phyloP scores from a whole-genome alignment of 2,329 filamentous ascomycete species.

The Saccharata proteae region DNA sequence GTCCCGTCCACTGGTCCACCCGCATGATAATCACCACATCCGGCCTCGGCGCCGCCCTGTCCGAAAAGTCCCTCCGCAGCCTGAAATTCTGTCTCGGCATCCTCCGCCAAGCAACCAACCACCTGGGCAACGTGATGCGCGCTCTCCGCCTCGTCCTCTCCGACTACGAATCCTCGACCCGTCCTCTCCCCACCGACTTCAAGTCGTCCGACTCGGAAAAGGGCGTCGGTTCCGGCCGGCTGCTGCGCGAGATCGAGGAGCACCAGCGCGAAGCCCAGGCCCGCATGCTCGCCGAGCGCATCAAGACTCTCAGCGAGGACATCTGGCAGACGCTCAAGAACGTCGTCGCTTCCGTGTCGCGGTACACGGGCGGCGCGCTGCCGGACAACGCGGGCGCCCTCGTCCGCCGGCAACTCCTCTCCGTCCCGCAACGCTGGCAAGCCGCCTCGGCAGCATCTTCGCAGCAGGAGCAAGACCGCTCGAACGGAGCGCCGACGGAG shows the following conservation, averaged over 20 bases:
- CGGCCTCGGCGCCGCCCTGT: constrained; percentile 82
- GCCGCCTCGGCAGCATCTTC: constrained; percentile 44
- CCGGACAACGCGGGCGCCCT: constrained; percentile 78
- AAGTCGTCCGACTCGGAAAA: constrained; percentile 14
- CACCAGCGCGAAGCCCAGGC: constrained; percentile 5
- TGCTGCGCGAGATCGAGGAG: constrained; percentile 8
- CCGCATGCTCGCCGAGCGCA: constrained; percentile 59
- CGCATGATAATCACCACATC: constrained; percentile 83
- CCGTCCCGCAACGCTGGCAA: constrained; percentile 71
- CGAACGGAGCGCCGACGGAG: constrained; percentile 25
- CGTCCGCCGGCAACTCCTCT: constrained; percentile 73
- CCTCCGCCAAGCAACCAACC: constrained; percentile 69
- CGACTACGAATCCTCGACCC: constrained; percentile 55
- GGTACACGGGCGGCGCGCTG: constrained; percentile 80
- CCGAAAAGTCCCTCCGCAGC: constrained; percentile 71
- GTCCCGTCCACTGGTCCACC: constrained; percentile 57
- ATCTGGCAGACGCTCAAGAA: constrained; percentile 52
- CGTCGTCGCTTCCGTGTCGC: constrained; percentile 74
- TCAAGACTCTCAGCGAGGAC: constrained; percentile 48
- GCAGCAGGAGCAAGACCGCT: constrained; percentile 13
- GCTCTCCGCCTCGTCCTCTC: constrained; percentile 65
- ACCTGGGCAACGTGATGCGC: constrained; percentile 63
- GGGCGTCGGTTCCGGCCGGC: constrained; percentile 10
- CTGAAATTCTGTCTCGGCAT: constrained; percentile 75
- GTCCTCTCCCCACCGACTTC: constrained; percentile 18